phyloP scores from a whole-genome alignment of 208 protist genomes.

The Tritrichomonas foetus region DNA sequence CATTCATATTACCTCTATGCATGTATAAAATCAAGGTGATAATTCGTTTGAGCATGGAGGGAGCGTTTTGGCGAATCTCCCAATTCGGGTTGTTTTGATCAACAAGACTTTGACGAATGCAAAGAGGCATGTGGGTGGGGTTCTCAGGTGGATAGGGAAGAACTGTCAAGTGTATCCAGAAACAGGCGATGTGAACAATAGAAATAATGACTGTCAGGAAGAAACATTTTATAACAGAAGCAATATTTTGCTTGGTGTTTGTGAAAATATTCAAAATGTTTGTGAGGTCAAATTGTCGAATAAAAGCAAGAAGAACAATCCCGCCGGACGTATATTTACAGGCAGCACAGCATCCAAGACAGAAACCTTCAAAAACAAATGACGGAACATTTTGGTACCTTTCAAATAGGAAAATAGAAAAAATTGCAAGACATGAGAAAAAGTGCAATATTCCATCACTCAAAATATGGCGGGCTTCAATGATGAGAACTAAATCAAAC shows the following conservation, averaged over 20 bases:
- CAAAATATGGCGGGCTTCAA: not conserved
- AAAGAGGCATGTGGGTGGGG: not conserved
- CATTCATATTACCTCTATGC: not conserved
- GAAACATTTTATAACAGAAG: not conserved
- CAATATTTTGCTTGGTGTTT: not conserved
- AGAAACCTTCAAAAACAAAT: not conserved
- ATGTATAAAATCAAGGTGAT: not conserved
- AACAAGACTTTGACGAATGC: not conserved
- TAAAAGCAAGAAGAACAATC: not conserved
- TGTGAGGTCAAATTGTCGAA: not conserved
- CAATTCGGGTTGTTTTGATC: not conserved
- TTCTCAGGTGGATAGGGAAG: not conserved
- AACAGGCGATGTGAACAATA: not conserved
- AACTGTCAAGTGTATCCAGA: not conserved
- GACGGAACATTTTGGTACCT: not conserved
- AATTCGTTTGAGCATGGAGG: not conserved
- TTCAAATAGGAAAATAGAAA: not conserved
- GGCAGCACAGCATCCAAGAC: not conserved
- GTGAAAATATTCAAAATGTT: not conserved
- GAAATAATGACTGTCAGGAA: not conserved
- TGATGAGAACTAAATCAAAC: not conserved
- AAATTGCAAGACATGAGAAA: not conserved
- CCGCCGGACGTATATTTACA: conserved; percentile 21
- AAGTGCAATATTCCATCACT: not conserved
- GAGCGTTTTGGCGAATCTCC: not conserved